Base-by-base conservation (phyloP, 192 early-diverging fungal species). In the Umbelopsis sp. region DNA sequence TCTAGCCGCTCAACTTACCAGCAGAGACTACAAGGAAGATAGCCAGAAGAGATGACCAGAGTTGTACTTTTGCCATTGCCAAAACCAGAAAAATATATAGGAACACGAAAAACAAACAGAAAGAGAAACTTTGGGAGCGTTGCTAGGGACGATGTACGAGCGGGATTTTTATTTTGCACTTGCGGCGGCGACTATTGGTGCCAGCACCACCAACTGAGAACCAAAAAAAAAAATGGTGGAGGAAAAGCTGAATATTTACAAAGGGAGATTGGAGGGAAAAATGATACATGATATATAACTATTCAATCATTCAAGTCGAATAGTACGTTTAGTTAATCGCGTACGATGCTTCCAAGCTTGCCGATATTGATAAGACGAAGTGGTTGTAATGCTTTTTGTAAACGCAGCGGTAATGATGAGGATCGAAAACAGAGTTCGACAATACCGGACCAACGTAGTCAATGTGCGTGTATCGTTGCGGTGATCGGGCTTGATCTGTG, bases 21-120 rank as follows among this genome's bases (percentile, higher is more conserved):
- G 56, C 29, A 62, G 56, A 10, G 24, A 62, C 56, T 20, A 62
- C 4, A 32, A 62, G 31, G 29, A 62, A 62, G 17, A 62, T 26
- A 62, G 56, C 56, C 56, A 62, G 31, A 34, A 62, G 17, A 26
- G 56, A 62, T 7, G 56, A 62, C 56, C 56, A 62, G 56, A 62
- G 31, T 62, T 29, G 31, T 29, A 62, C 25, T 62, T 62, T 62
- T 62, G 56, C 56, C 56, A 62, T 62, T 62, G 56, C 56, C 56
- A 62, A 34, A 62, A 34, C 31, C 26, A 62, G 12, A 34, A 34
- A 34, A 17, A 32, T n/a, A 20, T 20, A 62, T n/a, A 25, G 25
- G 31, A 62, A 32, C 26, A 34, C 31, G 31, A 62, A 62, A n/a
- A 62, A 34, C 24, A 32, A 34, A 62, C 25, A 62, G 12, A 11